A percentile compares a stretch with the other conserved stretches of the same genome.
Conservation (phyloP, 805 yeast species). For the Nakazawaea laoshanensis region DNA sequence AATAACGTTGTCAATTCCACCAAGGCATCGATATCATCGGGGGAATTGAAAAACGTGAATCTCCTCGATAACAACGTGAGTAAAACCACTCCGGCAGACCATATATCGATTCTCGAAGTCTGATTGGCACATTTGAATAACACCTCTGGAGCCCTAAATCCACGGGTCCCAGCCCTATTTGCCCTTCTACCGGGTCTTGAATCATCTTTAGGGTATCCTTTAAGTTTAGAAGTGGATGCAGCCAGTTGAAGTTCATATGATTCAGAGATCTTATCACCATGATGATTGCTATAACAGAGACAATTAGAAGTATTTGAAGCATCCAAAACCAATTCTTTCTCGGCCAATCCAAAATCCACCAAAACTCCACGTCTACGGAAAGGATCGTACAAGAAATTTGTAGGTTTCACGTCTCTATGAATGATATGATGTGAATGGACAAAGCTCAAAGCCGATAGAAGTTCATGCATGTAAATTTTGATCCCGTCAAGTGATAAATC, state of each 20-base stretch:
- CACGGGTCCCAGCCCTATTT: slow-evolving; percentile 94
- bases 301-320: slow-evolving; percentile 31
- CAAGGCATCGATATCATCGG: slow-evolving; percentile 88
- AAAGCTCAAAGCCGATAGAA: slow-evolving; percentile 66
- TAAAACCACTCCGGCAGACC: slow-evolving; percentile 90
- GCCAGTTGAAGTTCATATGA: slow-evolving; percentile 22
- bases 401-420: slow-evolving; percentile 85
- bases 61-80: slow-evolving; percentile 69
- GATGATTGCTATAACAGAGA: slow-evolving; percentile 36
- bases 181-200: slow-evolving; percentile 85
- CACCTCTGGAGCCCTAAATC: slow-evolving; percentile 92
- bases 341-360: slow-evolving; percentile 92
- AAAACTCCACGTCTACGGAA: slow-evolving; percentile 64
- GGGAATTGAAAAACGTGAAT: slow-evolving; percentile 90
- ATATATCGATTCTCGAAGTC: slow-evolving; percentile 72
- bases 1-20: slow-evolving; percentile 76
- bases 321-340: slow-evolving; percentile 30
- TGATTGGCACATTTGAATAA: slow-evolving; percentile 80
- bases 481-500: slow-evolving; percentile 76
- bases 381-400: slow-evolving; percentile 65
- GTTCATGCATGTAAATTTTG: slow-evolving; percentile 69
- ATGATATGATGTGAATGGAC: slow-evolving; percentile 77
- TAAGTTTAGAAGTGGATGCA: slow-evolving; percentile 28
- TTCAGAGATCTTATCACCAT: slow-evolving; percentile 17
- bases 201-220: slow-evolving; percentile 84